Evolutionary conservation across 768 basidiomycete genomes (phyloP), one percentile per base, ranked within the genome.

Genomic region (Mycena maculata): DNA sequence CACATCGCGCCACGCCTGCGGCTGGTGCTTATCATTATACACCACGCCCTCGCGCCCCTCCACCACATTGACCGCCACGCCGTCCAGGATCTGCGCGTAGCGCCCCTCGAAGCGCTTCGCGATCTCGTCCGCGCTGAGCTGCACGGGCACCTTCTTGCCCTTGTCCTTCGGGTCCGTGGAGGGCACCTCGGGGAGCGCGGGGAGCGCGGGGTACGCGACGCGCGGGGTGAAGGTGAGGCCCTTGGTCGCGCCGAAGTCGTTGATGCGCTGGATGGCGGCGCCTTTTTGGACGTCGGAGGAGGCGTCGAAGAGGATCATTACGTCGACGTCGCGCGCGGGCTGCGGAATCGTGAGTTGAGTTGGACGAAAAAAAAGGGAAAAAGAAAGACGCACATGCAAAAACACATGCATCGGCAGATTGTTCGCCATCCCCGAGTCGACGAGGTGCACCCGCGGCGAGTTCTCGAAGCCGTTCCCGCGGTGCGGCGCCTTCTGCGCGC

Each of bases 1-100:
- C n/a, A 60, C 48, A 10, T 39, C 33, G 1, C 59, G 10, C 59
- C 59, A 60, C 33, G 59, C 59, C 47, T 60, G 59, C 47, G 59
- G 59, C 47, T 60, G 59, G 33, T 60, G 59, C 38, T 60, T 60
- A 20, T 60, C 59, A 30, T 60, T 60, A 16, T 60, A 60, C 47
- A 60, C 59, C 45, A 60, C 59, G 23, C 59, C 59, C 23, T 60
- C 47, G 7, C 22, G n/a, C 31, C 59, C 59, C 22, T n/a, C 20
- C n/a, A 49, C 36, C 36, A 50, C 59, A 48, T 50, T 15, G 4
- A 22, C 39, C 22, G 59, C 15, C n/a, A 27, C 47, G 5, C 59
- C 59, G 25, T 60, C 59, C 4, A 60, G 27, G 38, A 60, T 60
- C 59, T 60, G 59, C 38, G 59, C 59, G 22, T 60, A 60, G 3